Evolutionary conservation across 257 asterid genomes (phyloP).

Genomic region (Capsicum baccatum): DNA sequence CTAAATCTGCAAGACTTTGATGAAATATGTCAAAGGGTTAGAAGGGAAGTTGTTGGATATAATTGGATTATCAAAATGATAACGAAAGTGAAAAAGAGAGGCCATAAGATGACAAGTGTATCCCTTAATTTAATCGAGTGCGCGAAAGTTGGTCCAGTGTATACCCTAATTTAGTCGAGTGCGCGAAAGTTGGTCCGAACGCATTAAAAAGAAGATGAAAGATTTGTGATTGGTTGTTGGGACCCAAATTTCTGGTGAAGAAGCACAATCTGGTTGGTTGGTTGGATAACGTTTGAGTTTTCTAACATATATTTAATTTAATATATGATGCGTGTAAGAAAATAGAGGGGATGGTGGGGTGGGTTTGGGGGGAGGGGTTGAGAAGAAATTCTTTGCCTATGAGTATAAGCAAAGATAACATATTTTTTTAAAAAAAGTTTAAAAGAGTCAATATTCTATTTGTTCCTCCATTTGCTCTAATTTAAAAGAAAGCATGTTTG

Average conservation of each 20-base stretch:
- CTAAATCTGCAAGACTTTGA: background rate
- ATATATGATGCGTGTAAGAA: slow-evolving; percentile 21
- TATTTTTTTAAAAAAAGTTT: background rate
- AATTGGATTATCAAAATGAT: slow-evolving; percentile 20
- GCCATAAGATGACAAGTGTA: background rate
- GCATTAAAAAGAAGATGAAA: background rate
- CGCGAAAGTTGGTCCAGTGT: too few relatives aligned
- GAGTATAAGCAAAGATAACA: slow-evolving; percentile 40
- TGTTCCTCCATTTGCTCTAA: background rate
- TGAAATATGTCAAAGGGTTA: slow-evolving; percentile 20
- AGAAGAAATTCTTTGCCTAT: slow-evolving; percentile 41
- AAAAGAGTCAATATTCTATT: background rate
- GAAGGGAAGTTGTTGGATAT: background rate
- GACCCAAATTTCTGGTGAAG: slow-evolving; percentile 10
- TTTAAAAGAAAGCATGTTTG: background rate
- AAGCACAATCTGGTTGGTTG: slow-evolving; percentile 5
- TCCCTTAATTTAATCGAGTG: too few relatives aligned
- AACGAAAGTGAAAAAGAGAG: slow-evolving; percentile 14
- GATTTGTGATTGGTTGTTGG: background rate
- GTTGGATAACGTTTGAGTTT: slow-evolving; percentile 22
- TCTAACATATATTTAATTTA: background rate
- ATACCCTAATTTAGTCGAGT: too few relatives aligned
- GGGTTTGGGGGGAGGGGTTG: background rate
- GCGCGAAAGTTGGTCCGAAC: too few relatives aligned
- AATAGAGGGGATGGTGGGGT: too few relatives aligned